A percentile compares a stretch with the other conserved stretches of the same genome.
These are phyloP conservation scores for Amoebophrya sp. DNA, from an alignment of 169 alveolate genomes.

Conservation along the genomic window DNA sequence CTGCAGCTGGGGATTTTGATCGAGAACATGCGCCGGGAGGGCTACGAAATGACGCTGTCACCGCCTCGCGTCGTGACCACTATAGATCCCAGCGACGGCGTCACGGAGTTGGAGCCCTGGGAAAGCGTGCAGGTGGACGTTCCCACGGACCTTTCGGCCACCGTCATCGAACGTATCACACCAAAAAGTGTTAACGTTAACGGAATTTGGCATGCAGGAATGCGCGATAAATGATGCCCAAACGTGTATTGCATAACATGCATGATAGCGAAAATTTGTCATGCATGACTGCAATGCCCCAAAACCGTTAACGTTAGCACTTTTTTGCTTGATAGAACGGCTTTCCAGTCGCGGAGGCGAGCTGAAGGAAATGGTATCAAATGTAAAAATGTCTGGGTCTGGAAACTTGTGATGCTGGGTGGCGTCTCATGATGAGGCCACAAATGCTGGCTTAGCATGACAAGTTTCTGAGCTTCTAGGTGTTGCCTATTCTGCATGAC, in stretches of 20 bases:
- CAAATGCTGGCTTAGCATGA: too few relatives aligned
- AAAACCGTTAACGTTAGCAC: too few relatives aligned
- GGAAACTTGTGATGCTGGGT: neutral
- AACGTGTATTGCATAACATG: too few relatives aligned
- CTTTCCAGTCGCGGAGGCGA: neutral
- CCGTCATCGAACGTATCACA: neutral
- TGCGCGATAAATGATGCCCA: too few relatives aligned
- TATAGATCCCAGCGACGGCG: neutral
- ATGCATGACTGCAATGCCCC: too few relatives aligned
- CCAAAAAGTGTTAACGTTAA: too few relatives aligned
- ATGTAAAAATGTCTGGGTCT: neutral
- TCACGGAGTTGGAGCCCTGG: neutral
- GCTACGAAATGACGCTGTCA: constrained; percentile 69
- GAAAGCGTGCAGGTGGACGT: neutral
- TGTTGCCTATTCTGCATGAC: too few relatives aligned
- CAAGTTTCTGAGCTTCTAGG: too few relatives aligned
- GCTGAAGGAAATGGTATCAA: neutral
- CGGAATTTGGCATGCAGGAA: too few relatives aligned
- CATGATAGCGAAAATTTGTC: too few relatives aligned
- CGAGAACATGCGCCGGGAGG: constrained; percentile 91
- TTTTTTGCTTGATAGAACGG: too few relatives aligned
- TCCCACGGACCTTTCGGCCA: neutral
- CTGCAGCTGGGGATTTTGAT: constrained; percentile 84
- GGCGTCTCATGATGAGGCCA: too few relatives aligned
- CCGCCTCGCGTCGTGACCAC: constrained; percentile 21